Percentiles rank a stretch among this genome's conserved stretches.
These are phyloP conservation scores for Periconia macrospinosa DNA, from an alignment of 2,329 filamentous ascomycete species.

Conservation along the genomic window DNA sequence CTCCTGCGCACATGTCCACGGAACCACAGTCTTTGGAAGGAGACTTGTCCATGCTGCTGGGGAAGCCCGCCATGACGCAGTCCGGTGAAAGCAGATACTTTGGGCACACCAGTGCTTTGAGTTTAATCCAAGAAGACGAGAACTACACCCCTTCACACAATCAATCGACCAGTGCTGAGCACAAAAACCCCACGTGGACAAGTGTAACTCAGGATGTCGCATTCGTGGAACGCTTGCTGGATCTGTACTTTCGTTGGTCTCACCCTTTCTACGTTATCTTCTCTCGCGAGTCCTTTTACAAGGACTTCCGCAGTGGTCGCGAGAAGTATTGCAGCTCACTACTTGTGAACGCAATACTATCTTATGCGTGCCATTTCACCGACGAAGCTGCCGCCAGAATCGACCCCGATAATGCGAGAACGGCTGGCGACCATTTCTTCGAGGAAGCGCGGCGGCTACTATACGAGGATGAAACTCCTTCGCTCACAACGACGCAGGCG, in stretches of 20 bases:
- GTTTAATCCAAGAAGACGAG: slow-evolving; percentile 40
- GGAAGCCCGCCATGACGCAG: slow-evolving; percentile 36
- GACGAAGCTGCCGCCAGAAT: slow-evolving; percentile 64
- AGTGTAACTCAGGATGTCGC: slow-evolving; percentile 59
- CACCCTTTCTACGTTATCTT: slow-evolving; percentile 75
- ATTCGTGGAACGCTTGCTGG: slow-evolving; percentile 65
- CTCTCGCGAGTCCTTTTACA: slow-evolving; percentile 70
- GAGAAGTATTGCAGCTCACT: slow-evolving; percentile 69
- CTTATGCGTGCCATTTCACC: slow-evolving; percentile 70
- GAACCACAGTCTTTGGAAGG: slow-evolving; percentile 35
- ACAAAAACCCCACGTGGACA: slow-evolving; percentile 56
- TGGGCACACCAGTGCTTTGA: slow-evolving; percentile 42
- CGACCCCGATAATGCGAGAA: slow-evolving; percentile 63
- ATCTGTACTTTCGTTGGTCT: slow-evolving; percentile 71
- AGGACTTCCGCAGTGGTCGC: slow-evolving; percentile 64
- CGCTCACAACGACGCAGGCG: slow-evolving; percentile 72
- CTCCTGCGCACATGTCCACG: slow-evolving; percentile 9
- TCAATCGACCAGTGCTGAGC: slow-evolving; percentile 16
- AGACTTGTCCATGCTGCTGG: slow-evolving; percentile 42
- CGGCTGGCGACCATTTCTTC: slow-evolving; percentile 75
- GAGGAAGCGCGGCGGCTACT: slow-evolving; percentile 67
- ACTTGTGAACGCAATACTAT: slow-evolving; percentile 66
- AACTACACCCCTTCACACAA: slow-evolving; percentile 24
- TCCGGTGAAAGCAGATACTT: slow-evolving; percentile 40
- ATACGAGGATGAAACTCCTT: slow-evolving; percentile 60